Evolutionary conservation across 768 basidiomycete species (phyloP).

Genomic region (Kwoniella botswanensis): DNA sequence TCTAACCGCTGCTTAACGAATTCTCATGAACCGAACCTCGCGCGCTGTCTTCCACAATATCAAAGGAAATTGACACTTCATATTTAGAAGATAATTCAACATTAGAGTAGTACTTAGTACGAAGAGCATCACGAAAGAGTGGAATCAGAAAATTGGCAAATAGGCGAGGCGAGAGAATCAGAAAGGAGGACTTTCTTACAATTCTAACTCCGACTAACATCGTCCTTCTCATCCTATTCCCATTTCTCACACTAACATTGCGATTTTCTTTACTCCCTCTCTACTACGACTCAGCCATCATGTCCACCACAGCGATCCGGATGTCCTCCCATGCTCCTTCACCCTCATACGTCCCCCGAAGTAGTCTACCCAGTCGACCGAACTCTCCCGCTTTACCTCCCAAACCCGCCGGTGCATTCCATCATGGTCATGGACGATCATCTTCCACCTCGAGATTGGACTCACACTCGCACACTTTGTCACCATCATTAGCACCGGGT

Average conservation of each 20-base stretch:
- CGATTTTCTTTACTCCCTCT: background rate
- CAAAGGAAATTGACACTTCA: constrained; percentile 1
- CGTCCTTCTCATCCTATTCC: background rate
- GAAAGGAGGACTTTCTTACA: background rate
- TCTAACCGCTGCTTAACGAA: background rate
- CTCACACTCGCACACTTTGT: background rate
- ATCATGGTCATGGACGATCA: constrained; percentile 20
- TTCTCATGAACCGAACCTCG: background rate
- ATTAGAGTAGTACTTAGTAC: background rate
- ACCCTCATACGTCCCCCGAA: constrained; percentile 33
- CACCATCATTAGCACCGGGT: constrained; percentile 5
- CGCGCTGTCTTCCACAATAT: background rate
- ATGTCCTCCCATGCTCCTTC: constrained; percentile 26
- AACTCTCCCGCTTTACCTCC: constrained; percentile 24
- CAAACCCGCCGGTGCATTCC: background rate
- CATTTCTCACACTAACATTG: background rate
- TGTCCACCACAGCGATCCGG: constrained; percentile 30
- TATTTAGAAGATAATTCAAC: background rate
- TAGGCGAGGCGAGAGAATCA: background rate
- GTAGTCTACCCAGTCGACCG: constrained; percentile 11
- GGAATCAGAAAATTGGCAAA: background rate
- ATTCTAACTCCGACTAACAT: background rate
- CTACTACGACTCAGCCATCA: background rate
- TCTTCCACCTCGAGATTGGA: constrained; percentile 28
- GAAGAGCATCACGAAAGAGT: background rate